Evolutionary conservation across 345 rosid genomes (phyloP), one percentile per base, ranked within the genome.

Genomic region (Brassica cretica): DNA sequence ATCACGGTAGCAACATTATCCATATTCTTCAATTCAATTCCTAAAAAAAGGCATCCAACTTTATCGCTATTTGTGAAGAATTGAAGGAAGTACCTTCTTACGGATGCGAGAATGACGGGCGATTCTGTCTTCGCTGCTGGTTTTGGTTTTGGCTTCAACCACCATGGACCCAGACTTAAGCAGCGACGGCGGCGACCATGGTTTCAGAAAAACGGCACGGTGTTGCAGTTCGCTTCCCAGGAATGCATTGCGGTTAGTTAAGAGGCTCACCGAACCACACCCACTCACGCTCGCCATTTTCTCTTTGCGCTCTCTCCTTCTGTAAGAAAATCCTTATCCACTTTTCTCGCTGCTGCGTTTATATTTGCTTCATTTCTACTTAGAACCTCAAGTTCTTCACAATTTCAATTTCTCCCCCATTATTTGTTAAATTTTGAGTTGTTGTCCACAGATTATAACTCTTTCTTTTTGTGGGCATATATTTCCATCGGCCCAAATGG

Each of bases 61-160:
- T 67, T 41, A 25, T 10, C n/a, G 60, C 60, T 53, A 66, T 55
- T 1, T 10, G 63, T 1, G 63, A 49, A 6, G 68, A 25, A 37
- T 64, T 1, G 64, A 33, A 33, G 55, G 15, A 49, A 46, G 53
- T 2, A 94, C 98, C 97, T 95, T 95, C 91, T 95, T 95, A 70
- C 99, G 87, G 85, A 95, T 74, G 29, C 97, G 98, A 70, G 83
- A 24, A 78, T 95, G 99, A 72, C 98, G 97, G 60, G 99, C 98
- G 18, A 80, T 81, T 73, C 98, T 73, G 84, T 95, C 87, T 41
- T 92, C 92, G 9, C 74, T 83, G 53, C 96, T 84, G 78, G 92
- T 90, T 74, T 76, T 78, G 84, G 85, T 68, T 80, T 87, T 91
- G 66, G 99, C 88, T 83, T 85, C 86, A n/a, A 94, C 75, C 1